Evolutionary conservation across 257 asterid species (phyloP).

Genomic region (Verbena officinalis): DNA sequence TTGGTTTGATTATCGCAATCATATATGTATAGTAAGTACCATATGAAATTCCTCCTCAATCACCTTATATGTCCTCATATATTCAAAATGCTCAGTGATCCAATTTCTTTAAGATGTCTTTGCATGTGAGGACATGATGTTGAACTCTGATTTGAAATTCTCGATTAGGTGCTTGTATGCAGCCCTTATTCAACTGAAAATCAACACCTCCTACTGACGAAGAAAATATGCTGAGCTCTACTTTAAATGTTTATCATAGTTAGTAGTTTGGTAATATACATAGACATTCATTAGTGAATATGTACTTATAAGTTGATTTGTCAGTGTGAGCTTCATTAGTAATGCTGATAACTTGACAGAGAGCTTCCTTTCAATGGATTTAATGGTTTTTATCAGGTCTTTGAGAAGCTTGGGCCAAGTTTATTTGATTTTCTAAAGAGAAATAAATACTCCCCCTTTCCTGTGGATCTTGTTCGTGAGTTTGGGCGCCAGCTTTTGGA

Average conservation of each 20-base stretch:
- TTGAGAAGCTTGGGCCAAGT: constrained; percentile 79
- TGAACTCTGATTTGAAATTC: not conserved
- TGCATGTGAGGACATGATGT: constrained; percentile 27
- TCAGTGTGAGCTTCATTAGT: constrained; percentile 29
- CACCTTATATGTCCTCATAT: constrained; percentile 20
- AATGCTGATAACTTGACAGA: constrained; percentile 47
- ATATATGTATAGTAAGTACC: constrained; percentile 79
- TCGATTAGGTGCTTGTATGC: constrained; percentile 7
- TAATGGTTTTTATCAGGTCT: constrained; percentile 63
- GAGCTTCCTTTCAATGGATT: constrained; percentile 52
- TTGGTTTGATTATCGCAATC: constrained; percentile 91
- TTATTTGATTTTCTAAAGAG: constrained; percentile 68
- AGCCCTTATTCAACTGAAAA: constrained; percentile 22
- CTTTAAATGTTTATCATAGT: constrained; percentile 20
- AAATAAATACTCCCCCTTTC: constrained; percentile 55
- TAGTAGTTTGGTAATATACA: constrained; percentile 13
- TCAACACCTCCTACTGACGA: not conserved
- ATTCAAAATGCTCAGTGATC: constrained; percentile 4
- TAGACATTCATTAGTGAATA: constrained; percentile 22
- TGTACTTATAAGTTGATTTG: constrained; percentile 30
- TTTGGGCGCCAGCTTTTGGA: constrained; percentile 75
- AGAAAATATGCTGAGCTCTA: constrained; percentile 13
- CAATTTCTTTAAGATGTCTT: constrained; percentile 7
- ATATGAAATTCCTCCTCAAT: constrained; percentile 7
- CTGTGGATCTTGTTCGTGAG: constrained; percentile 68